Conservation (phyloP, 2,329 filamentous ascomycete genomes). For the Clonostachys byssicola region DNA sequence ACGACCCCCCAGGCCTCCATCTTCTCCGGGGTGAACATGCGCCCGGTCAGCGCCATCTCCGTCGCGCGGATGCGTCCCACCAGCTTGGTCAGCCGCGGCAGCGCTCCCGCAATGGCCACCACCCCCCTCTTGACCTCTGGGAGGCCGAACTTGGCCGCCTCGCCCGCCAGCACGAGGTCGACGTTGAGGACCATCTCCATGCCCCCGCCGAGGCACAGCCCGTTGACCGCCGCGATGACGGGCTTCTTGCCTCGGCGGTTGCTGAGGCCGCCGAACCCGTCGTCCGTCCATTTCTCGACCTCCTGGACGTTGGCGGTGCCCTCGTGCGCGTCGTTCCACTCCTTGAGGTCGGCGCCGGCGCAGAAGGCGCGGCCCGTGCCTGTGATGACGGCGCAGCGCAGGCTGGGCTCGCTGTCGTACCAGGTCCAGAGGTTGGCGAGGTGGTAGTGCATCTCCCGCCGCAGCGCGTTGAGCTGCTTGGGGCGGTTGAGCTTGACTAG, state of each 20-base stretch:
- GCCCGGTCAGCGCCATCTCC: conserved; percentile 66
- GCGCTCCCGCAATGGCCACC: conserved; percentile 64
- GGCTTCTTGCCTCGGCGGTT: conserved; percentile 69
- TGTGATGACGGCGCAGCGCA: conserved; percentile 61
- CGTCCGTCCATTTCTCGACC: conserved; percentile 23
- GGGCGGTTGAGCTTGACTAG: conserved; percentile 59
- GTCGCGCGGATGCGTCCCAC: conserved; percentile 66
- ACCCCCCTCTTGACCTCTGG: conserved; percentile 71
- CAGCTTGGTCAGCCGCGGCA: conserved; percentile 61
- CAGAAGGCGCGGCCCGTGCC: conserved; percentile 63
- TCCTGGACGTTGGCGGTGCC: conserved; percentile 4
- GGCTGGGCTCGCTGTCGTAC: conserved; percentile 57
- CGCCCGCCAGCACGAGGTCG: conserved; percentile 64
- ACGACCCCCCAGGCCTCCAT: conserved; percentile 64
- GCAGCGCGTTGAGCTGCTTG: conserved; percentile 53
- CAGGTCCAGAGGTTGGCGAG: conserved; percentile 49
- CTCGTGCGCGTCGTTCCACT: conserved; percentile 47
- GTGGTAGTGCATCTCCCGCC: conserved; percentile 38
- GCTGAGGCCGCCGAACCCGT: conserved; percentile 63
- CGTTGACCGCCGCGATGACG: conserved; percentile 72
- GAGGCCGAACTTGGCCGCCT: conserved; percentile 57
- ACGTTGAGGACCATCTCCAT: conserved; percentile 73
- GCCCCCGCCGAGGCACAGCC: conserved; percentile 69
- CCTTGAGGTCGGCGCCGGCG: conserved; percentile 64
- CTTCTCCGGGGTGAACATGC: conserved; percentile 53